These are phyloP conservation scores for Conticribra weissflogii DNA, from an alignment of 108 stramenopile species.

Conservation along the genomic window DNA sequence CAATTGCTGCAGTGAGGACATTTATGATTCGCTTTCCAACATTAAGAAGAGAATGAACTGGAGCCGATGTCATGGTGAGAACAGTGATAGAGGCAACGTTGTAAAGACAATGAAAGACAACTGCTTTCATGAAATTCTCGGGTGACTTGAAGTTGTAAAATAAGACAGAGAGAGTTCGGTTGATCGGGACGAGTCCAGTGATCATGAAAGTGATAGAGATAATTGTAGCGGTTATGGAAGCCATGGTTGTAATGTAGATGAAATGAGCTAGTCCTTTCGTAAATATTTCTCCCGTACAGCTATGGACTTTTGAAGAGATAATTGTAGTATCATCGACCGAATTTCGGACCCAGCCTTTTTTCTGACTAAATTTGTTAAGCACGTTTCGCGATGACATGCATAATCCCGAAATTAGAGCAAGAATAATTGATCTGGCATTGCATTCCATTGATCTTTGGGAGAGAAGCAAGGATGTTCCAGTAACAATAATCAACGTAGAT, in stretches of 20 bases:
- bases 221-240: slow-evolving; percentile 16
- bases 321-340: too few species aligned
- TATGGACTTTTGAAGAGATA: neutral
- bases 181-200: neutral
- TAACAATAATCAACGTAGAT: slow-evolving; percentile 15
- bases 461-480: slow-evolving; percentile 25
- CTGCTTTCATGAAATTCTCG: slow-evolving; percentile 6
- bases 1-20: slow-evolving; percentile 45
- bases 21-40: slow-evolving; percentile 57
- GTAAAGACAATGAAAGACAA: slow-evolving; percentile 59
- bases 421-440: slow-evolving; percentile 9
- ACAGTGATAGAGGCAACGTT: slow-evolving; percentile 57
- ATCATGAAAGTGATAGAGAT: neutral
- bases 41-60: slow-evolving; percentile 60
- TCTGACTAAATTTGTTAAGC: slow-evolving; percentile 12
- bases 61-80: slow-evolving; percentile 46
- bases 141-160: neutral
- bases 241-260: slow-evolving; percentile 15
- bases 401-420: slow-evolving; percentile 18
- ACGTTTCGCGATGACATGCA: slow-evolving; percentile 31
- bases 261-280: slow-evolving; percentile 22
- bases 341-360: neutral
- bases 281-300: neutral
- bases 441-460: slow-evolving; percentile 23
- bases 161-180: neutral